phyloP scores from a whole-genome alignment of 2,329 filamentous ascomycete genomes.

The Bipolaris bicolor region DNA sequence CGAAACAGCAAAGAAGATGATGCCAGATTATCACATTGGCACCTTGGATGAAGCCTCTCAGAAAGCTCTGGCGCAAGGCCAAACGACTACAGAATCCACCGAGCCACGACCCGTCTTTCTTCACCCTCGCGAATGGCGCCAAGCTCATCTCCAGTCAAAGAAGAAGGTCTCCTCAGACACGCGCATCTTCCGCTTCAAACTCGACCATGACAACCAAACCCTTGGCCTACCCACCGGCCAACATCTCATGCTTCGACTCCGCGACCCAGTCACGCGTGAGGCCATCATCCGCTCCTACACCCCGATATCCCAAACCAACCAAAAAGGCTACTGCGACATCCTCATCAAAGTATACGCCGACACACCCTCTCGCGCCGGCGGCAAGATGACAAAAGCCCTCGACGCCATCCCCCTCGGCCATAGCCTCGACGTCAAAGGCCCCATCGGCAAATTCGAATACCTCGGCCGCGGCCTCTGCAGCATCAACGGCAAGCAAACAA shows the following conservation, averaged over 20 bases:
- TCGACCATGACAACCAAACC: conserved; percentile 72
- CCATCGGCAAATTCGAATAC: conserved; percentile 85
- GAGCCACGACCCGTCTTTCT: conserved; percentile 69
- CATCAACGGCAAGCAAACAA: conserved; percentile 63
- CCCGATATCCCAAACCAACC: conserved; percentile 70
- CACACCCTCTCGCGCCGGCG: conserved; percentile 63
- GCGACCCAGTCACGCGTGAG: conserved; percentile 72
- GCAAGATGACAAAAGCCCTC: conserved; percentile 81
- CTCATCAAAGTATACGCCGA: conserved; percentile 84
- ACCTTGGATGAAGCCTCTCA: conserved; percentile 68
- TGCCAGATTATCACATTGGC: conserved; percentile 84
- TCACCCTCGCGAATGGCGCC: conserved; percentile 74
- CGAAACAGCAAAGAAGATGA: conserved; percentile 91
- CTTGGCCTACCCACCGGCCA: conserved; percentile 84
- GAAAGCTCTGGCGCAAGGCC: conserved; percentile 58
- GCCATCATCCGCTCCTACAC: conserved; percentile 87
- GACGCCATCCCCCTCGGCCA: conserved; percentile 75
- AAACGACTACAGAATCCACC: conserved; percentile 51
- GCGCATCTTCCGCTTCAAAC: conserved; percentile 78
- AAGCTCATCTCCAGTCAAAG: conserved; percentile 71
- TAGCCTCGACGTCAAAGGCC: conserved; percentile 83
- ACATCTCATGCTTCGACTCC: conserved; percentile 82
- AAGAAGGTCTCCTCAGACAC: conserved; percentile 76
- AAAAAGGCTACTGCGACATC: conserved; percentile 71
- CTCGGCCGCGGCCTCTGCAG: conserved; percentile 68